Evolutionary conservation across 1,284 basidiomycete species (phyloP), one percentile per base, ranked within the genome.

Genomic region (Coniophora puteana): DNA sequence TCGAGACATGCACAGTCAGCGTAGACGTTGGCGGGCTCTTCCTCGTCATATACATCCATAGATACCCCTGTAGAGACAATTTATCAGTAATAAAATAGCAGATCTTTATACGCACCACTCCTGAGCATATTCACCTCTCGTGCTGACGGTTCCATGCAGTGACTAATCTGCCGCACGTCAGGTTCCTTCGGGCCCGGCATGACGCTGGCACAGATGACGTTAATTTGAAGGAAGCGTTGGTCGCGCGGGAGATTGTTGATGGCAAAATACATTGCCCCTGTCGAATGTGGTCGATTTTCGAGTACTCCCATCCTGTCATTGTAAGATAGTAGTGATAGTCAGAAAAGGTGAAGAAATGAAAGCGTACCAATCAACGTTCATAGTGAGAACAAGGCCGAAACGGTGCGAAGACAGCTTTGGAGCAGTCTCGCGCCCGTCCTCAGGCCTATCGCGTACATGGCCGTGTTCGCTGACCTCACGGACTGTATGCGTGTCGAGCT

Each of bases 321-420:
- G n/a, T n/a, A n/a, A n/a, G n/a, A n/a, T n/a, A n/a, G n/a, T n/a
- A n/a, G n/a, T n/a, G n/a, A n/a, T n/a, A n/a, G n/a, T n/a, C n/a
- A n/a, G n/a, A n/a, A n/a, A n/a, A n/a, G n/a, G n/a, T n/a, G n/a
- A n/a, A n/a, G n/a, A n/a, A n/a, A n/a, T n/a, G n/a, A n/a, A n/a
- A n/a, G n/a, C n/a, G n/a, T n/a, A n/a, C 58, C 56, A 61, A 40
- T 62, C 61, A 8, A 48, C 40, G 36, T 59, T 59, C 3, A 59
- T 13, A 0, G 48, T 47, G 12, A 63, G 22, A 33, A 59, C 52
- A 3, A 62, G 47, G 2, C 57, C 60, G 40, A 42, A 54, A 1
- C 43, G 46, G 20, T 51, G 44, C 8, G 25, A 21, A 8, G 30
- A 47, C 1, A 58, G 41, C 33, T 47, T 49, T 2, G 36, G 20